These are phyloP conservation scores for Tetrapisispora pingtungensis DNA, from an alignment of 805 yeast species.

Conservation along the genomic window DNA sequence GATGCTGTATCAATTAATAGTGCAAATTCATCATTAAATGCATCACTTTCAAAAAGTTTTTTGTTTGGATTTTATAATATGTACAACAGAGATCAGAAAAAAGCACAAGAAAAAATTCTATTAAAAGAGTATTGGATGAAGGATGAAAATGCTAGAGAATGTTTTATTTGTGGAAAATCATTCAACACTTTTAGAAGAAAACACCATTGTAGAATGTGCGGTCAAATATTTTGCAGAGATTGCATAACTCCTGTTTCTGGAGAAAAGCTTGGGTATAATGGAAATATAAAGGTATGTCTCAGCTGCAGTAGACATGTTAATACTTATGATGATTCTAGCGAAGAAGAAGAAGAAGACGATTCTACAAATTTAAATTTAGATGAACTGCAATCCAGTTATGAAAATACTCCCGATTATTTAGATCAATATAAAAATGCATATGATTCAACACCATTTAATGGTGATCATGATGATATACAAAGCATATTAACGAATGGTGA, in stretches of 20 bases:
- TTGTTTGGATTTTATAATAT: conserved; percentile 33
- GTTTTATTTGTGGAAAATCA: conserved; percentile 69
- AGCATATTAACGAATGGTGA: conserved; percentile 28
- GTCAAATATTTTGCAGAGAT: conserved; percentile 81
- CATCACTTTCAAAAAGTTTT: conserved; percentile 35
- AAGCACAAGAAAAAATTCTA: conserved; percentile 19
- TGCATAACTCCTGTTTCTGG: conserved; percentile 72
- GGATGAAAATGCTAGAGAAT: conserved; percentile 82
- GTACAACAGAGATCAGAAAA: conserved; percentile 18
- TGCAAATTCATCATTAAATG: conserved; percentile 33
- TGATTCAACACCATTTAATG: conserved; percentile 21
- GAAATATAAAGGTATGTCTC: conserved; percentile 67
- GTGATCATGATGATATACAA: conserved; percentile 28
- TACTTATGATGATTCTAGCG: conserved; percentile 65
- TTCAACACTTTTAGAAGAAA: conserved; percentile 82
- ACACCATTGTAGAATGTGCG: conserved; percentile 94
- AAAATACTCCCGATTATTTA: conserved; percentile 1
- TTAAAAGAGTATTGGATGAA: conserved; percentile 88
- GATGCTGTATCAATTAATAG: conserved; percentile 30
- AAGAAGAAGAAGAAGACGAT: conserved; percentile 33
- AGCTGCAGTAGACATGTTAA: conserved; percentile 56
- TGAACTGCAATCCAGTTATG: not conserved
- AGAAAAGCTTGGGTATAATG: conserved; percentile 46
- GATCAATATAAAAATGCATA: conserved; percentile 7
- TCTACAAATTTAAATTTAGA: not conserved